Base-by-base conservation (phyloP, 2,329 filamentous ascomycete genomes). In the Cladosporium sp. region DNA sequence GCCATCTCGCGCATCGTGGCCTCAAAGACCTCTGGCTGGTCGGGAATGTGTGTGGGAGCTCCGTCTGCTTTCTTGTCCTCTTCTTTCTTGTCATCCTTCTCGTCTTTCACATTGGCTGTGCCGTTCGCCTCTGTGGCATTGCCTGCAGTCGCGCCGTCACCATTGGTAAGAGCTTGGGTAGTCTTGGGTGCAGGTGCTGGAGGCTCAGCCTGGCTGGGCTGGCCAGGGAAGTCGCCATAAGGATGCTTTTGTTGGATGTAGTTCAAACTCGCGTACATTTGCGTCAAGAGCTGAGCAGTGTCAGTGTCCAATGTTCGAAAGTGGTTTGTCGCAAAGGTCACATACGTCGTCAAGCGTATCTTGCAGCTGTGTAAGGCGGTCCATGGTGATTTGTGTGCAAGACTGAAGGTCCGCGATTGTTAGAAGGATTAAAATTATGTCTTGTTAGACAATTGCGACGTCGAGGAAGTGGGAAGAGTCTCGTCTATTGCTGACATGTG, bases 361-460 rank as follows among this genome's bases (percentile, higher is more conserved):
- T 79, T 96, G 92, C 66, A 95, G 83, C 77, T 95, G 91, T 1
- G 92, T 94, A 66, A 96, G 84, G 68, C 89, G 84, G 75, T 96
- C 92, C 31, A 65, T 65, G 21, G 7, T 55, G 35, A 16, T 53
- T 28, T 23, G 5, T n/a, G 44, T 33, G 33, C 10, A 21, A 26
- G 53, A 7, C 21, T 35, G 28, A 56, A 56, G 49, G n/a, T 21
- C 21, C 5, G 18, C 18, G 12, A 5, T 18, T n/a, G 7, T 10
- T 21, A n/a, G 5, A 21, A 12, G n/a, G 10, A 11, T 23, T 11
- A 12, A 21, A 10, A n/a, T 8, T 21, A 2, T 11, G n/a, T 46
- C 40, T 21, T 21, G 40, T 8, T 23, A 21, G n/a, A 23, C n/a
- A 8, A 46, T 46, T 21, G n/a, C 2, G 40, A 23, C 5, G 40